These are phyloP conservation scores for Pythium scleroteichum DNA, from an alignment of 352 stramenopile species.

Conservation along the genomic window DNA sequence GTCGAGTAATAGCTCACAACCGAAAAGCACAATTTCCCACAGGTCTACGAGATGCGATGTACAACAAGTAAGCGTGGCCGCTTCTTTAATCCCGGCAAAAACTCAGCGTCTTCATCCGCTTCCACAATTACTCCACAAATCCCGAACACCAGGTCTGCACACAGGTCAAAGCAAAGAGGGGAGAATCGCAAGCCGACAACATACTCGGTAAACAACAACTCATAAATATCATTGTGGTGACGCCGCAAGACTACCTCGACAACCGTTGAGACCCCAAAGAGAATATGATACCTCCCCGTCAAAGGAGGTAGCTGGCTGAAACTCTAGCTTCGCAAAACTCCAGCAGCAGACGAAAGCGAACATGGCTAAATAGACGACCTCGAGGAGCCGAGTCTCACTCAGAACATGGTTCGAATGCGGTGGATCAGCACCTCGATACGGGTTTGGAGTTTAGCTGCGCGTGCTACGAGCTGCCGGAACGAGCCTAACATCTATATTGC, in stretches of 20 bases:
- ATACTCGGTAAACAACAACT: conserved; percentile 1
- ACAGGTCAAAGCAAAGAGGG: background rate
- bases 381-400: background rate
- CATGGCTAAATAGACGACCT: conserved; percentile 19
- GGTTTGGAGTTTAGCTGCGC: conserved; percentile 47
- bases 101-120: too few species aligned
- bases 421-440: conserved; percentile 49
- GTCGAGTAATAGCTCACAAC: too few species aligned
- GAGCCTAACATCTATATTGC: conserved; percentile 35
- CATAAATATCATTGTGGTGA: conserved; percentile 24
- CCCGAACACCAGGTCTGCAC: background rate
- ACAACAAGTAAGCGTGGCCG: too few species aligned
- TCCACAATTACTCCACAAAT: too few species aligned
- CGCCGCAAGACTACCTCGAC: conserved; percentile 5
- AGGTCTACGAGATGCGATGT: too few species aligned
- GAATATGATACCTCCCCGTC: background rate
- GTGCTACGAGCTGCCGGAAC: conserved; percentile 54
- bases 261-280: conserved; percentile 15
- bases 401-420: conserved; percentile 17
- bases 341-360: background rate
- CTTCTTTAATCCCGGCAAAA: too few species aligned
- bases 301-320: background rate
- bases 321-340: background rate
- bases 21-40: too few species aligned
- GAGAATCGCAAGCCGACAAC: background rate